Base-by-base conservation (phyloP, 2,329 filamentous ascomycete species). In the Pyrenochaeta sp. region DNA sequence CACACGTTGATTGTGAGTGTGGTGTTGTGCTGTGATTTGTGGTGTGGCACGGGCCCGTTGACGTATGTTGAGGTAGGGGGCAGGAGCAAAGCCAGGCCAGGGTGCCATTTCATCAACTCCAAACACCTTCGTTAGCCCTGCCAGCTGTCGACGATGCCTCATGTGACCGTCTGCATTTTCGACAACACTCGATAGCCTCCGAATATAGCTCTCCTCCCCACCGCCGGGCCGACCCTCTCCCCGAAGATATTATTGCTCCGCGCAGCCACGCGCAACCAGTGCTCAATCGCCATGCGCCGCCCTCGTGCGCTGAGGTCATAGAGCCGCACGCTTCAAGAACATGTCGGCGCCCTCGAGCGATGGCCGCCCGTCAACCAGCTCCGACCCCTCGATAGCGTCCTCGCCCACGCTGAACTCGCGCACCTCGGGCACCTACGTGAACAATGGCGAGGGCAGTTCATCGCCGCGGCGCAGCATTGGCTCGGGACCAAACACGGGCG, bases 291-390 rank as follows among this genome's bases (percentile, higher is more conserved):
- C 48, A 68, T 68, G 63, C 56, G 51, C 47, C 55, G 47, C 46
- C 59, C 48, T 54, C 54, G 44, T 44, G 55, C 41, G 41, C 45
- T 40, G 36, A 59, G 58, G 61, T 63, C 60, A 58, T 47, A 45
- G 37, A 45, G 55, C 44, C 49, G 41, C 27, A 48, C 32, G n/a
- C 32, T 44, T 19, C 48, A 37, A 38, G 40, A 58, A 27, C 44
- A 71, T 71, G 67, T 65, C 65, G 35, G 53, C 48, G 6, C 61
- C 64, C 44, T 61, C 67, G 22, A 70, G 63, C 55, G 55, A 67
- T 32, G 61, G 63, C 45, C 67, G 61, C 37, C 63, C 47, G 22
- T 69, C 67, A 28, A 42, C 56, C n/a, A 65, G 65, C 30, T 67
- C 68, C 13, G 61, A 63, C 31, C 65, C 62, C 10, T 71, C 67